Conservation (phyloP, 345 rosid species). For the Lenwebbia sp. region DNA sequence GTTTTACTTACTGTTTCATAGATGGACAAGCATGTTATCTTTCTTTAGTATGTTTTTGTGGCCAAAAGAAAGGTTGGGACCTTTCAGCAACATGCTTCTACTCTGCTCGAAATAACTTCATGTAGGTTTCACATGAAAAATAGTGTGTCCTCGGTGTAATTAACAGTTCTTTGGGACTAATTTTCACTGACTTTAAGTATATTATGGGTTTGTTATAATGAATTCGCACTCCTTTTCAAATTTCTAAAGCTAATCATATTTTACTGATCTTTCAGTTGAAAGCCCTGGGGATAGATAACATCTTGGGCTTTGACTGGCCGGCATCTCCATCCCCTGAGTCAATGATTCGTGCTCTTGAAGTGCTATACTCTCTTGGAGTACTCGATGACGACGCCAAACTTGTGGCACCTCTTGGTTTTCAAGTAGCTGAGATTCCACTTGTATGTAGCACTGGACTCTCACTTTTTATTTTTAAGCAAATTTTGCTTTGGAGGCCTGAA, state of each 20-base stretch:
- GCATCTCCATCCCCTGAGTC: slow-evolving; percentile 91
- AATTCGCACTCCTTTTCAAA: background rate
- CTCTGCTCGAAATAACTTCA: background rate
- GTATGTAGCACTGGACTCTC: slow-evolving; percentile 21
- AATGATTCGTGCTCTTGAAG: slow-evolving; percentile 90
- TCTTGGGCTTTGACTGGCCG: slow-evolving; percentile 89
- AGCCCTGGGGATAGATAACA: slow-evolving; percentile 93
- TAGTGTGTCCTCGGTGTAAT: background rate
- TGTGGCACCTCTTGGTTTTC: slow-evolving; percentile 93
- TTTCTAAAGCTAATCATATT: background rate
- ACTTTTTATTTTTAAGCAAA: background rate
- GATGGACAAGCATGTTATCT: background rate
- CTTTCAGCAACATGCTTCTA: background rate
- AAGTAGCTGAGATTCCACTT: slow-evolving; percentile 93
- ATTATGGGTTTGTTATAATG: background rate
- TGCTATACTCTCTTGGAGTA: slow-evolving; percentile 81
- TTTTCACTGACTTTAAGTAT: background rate
- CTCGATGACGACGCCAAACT: slow-evolving; percentile 97
- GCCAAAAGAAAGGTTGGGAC: background rate
- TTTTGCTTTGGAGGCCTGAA: background rate
- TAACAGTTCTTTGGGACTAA: background rate
- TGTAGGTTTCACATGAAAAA: background rate
- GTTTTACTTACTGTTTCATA: background rate
- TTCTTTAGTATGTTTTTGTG: background rate
- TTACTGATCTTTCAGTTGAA: slow-evolving; percentile 46